A percentile compares a stretch with the other conserved stretches of the same genome.
phyloP scores from a whole-genome alignment of 176 grass and related monocot genomes.

The Carex myosuroides region DNA sequence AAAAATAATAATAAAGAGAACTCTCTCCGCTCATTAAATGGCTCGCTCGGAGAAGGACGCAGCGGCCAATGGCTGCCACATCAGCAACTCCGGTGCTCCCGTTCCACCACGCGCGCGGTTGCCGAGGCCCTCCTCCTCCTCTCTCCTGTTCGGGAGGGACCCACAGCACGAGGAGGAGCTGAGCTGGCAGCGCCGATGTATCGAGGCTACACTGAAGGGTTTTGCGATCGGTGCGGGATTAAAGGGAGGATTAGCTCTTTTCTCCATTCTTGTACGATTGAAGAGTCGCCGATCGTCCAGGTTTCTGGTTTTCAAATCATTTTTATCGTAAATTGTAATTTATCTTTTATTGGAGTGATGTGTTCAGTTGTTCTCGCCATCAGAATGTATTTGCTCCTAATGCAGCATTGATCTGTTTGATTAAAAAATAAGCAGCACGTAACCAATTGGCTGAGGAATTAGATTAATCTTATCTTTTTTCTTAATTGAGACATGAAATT shows the following conservation, averaged over 20 bases:
- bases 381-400: neutral
- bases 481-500: neutral
- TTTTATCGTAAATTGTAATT: conserved; percentile 2
- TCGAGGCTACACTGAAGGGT: conserved; percentile 70
- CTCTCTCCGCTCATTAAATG: neutral
- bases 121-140: conserved; percentile 23
- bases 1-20: neutral
- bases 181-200: conserved; percentile 62
- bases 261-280: conserved; percentile 81
- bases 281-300: conserved; percentile 68
- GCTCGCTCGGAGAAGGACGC: conserved; percentile 8
- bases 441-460: neutral
- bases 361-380: neutral
- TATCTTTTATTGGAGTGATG: neutral
- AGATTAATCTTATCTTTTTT: neutral
- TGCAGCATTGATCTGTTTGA: neutral
- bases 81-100: neutral
- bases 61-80: neutral
- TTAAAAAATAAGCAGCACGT: neutral
- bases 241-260: conserved; percentile 79
- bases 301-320: conserved; percentile 24
- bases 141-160: conserved; percentile 9
- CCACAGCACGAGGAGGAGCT: conserved; percentile 34
- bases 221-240: conserved; percentile 84
- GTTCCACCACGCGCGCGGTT: conserved; percentile 11